Percentiles rank a stretch among this genome's conserved stretches.
These are phyloP conservation scores for Grosmannia clavigera DNA, from an alignment of 2,329 filamentous ascomycete genomes.

Conservation along the genomic window DNA sequence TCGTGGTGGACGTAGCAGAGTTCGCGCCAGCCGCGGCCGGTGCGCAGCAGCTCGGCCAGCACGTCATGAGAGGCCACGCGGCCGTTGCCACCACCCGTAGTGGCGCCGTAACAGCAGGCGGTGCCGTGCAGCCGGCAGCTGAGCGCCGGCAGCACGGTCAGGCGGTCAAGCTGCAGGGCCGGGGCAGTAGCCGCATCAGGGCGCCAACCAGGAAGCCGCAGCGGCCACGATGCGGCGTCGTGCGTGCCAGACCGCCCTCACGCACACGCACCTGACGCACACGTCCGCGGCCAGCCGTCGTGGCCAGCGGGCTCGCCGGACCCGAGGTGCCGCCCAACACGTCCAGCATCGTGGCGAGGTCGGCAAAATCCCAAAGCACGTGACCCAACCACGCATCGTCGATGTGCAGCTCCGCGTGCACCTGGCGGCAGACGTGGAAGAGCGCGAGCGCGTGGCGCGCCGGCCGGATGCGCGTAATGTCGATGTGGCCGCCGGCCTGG, in stretches of 20 bases:
- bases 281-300: background rate
- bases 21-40: constrained; percentile 13
- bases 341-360: constrained; percentile 12
- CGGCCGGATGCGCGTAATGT: constrained; percentile 8
- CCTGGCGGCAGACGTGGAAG: constrained; percentile 12
- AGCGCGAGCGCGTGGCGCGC: constrained; percentile 12
- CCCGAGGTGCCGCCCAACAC: constrained; percentile 7
- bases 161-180: constrained; percentile 11
- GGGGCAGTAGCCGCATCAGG: constrained; percentile 13
- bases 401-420: constrained; percentile 9
- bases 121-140: constrained; percentile 8
- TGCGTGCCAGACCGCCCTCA: constrained; percentile 7
- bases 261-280: constrained; percentile 13
- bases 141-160: constrained; percentile 11
- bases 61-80: constrained; percentile 8
- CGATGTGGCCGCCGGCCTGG: background rate
- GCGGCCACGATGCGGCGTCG: constrained; percentile 3
- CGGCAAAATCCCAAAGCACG: constrained; percentile 14
- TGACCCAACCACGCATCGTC: constrained; percentile 13
- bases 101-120: background rate
- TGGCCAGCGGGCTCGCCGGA: background rate
- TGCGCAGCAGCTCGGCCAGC: constrained; percentile 10
- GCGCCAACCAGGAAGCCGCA: constrained; percentile 10
- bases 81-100: background rate
- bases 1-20: constrained; percentile 14